Base-by-base conservation (phyloP, 345 rosid genomes). In the Gossypium sturtianum region DNA sequence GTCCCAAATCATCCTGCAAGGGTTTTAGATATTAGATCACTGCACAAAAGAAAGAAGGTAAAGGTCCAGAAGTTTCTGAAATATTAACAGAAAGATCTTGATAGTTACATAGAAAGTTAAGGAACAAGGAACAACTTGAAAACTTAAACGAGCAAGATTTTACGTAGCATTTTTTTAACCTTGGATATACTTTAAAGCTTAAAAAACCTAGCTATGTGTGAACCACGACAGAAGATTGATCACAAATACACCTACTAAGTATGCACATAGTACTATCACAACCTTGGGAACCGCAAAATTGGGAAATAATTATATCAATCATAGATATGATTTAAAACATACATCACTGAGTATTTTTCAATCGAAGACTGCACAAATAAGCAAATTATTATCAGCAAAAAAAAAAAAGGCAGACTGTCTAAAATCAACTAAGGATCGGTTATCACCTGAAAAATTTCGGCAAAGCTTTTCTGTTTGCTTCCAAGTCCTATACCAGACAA, bases 401-500 rank as follows among this genome's bases (percentile, higher is more conserved):
- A 34, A 29, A 27, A 29, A 34, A 9, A 78, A 57, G 56, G 69
- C 60, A 66, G 23, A 27, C 23, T 3, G 5, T 43, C 10, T 12
- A 12, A 11, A 17, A 4, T 27, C 41, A 34, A 61, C 59, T 53
- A 66, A 3, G 3, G 6, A 34, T 34, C 38, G 29, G 22, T 67
- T 74, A 71, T 78, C 79, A 93, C 98, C 97, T 91, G 98, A 84
- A 91, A 84, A 74, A 91, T 86, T 67, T 88, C 93, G 23, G 92
- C 92, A 75, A 91, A 78, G 77, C 94, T 91, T 83, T 88, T 91
- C 78, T 89, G 93, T 76, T 87, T 91, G 83, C 81, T 87, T 47
- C 89, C 90, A 41, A 88, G 88, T 38, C 88, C 89, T 74, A 88
- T 74, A 34, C 90, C 91, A 0, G 96, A 86, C 73, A 92, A 83